Conservation (phyloP, 2,329 filamentous ascomycete genomes). For the Hypoxylon sp. region DNA sequence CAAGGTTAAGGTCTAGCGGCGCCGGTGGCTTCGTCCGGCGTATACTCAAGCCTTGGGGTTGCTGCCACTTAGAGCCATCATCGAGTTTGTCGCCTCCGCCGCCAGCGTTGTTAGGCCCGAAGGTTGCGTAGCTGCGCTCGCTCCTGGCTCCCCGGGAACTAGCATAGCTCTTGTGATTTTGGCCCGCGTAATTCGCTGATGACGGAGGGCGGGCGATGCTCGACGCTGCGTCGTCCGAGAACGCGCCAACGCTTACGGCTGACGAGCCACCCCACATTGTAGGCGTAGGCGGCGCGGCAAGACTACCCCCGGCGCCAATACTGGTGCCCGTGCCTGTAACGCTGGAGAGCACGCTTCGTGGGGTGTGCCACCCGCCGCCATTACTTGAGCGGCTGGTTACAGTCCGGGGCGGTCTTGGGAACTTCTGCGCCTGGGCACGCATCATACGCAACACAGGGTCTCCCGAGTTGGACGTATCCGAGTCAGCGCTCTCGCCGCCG, state of each 20-base stretch:
- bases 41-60: slow-evolving; percentile 43
- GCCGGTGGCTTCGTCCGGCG: slow-evolving; percentile 42
- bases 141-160: slow-evolving; percentile 35
- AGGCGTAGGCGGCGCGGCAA: slow-evolving; percentile 39
- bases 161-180: slow-evolving; percentile 26
- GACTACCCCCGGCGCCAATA: not conserved
- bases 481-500: slow-evolving; percentile 44
- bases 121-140: slow-evolving; percentile 48
- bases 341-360: slow-evolving; percentile 47
- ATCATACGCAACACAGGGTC: slow-evolving; percentile 51
- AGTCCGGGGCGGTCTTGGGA: slow-evolving; percentile 46
- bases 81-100: slow-evolving; percentile 18
- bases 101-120: slow-evolving; percentile 31
- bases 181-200: slow-evolving; percentile 17
- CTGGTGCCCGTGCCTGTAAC: not conserved
- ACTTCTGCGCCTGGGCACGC: slow-evolving; percentile 46
- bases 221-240: slow-evolving; percentile 49
- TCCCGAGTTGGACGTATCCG: slow-evolving; percentile 39
- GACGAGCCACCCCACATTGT: slow-evolving; percentile 53
- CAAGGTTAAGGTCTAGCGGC: slow-evolving; percentile 44
- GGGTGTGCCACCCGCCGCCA: slow-evolving; percentile 43
- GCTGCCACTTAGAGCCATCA: slow-evolving; percentile 40
- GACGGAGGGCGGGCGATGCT: slow-evolving; percentile 38
- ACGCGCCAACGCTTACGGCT: slow-evolving; percentile 49
- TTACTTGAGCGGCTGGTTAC: slow-evolving; percentile 38